These are phyloP conservation scores for Seiridium unicorne DNA, from an alignment of 2,329 filamentous ascomycete genomes.

Conservation along the genomic window DNA sequence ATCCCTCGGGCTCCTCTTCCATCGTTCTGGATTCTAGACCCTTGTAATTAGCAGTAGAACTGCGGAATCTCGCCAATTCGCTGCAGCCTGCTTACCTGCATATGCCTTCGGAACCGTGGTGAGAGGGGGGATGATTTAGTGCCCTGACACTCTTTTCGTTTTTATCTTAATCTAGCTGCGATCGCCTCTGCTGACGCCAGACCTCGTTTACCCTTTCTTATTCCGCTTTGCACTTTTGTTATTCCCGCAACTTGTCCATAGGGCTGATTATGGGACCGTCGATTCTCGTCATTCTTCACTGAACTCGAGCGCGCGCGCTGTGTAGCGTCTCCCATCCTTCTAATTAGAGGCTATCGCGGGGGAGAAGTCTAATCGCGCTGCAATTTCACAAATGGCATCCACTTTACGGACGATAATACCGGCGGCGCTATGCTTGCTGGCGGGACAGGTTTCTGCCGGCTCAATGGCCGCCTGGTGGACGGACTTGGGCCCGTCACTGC, in stretches of 20 bases:
- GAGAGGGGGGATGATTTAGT: background rate
- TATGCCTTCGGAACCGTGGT: background rate
- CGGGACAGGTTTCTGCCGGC: constrained; percentile 18
- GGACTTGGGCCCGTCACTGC: constrained; percentile 29
- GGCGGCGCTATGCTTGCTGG: constrained; percentile 18
- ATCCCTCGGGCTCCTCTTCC: background rate
- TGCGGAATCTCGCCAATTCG: background rate
- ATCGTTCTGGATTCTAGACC: background rate
- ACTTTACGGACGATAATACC: background rate
- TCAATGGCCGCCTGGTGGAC: constrained; percentile 35
- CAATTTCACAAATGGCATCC: background rate
- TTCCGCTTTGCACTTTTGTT: background rate
- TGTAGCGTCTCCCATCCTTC: background rate
- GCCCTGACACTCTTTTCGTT: background rate
- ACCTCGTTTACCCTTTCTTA: background rate
- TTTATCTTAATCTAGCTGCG: background rate
- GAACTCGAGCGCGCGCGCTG: too few relatives aligned
- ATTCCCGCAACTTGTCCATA: background rate
- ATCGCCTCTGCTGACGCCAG: background rate
- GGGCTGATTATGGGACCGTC: too few relatives aligned
- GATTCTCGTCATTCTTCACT: too few relatives aligned
- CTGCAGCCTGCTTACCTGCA: background rate
- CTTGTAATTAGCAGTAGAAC: background rate
- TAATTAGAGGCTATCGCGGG: background rate
- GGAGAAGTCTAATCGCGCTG: background rate